Evolutionary conservation across 345 rosid species (phyloP), one percentile per base, ranked within the genome.

Genomic region (Hibiscus mutabilis): DNA sequence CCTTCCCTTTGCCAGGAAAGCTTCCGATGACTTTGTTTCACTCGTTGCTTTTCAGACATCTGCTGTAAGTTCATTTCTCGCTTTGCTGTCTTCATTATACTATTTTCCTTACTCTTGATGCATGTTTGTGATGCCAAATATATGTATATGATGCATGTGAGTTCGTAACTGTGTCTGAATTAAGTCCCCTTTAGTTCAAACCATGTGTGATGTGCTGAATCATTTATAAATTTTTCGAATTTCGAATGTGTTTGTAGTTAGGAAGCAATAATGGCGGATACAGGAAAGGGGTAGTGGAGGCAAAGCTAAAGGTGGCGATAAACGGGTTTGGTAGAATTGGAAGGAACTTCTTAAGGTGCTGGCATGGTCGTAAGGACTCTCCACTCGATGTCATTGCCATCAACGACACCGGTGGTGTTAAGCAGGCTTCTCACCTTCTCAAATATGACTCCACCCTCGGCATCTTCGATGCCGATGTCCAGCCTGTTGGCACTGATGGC

Each of bases 401-500:
- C 77, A 93, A 90, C 51, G 89, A 93, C 89, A 89, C 91, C 22
- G 98, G 98, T 2, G 96, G 98, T 76, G 87, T 93, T 59, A 93
- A 91, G 85, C 97, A 93, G 74, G 97, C 98, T 67, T 86, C 97
- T 2, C 98, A 93, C 81, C 97, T 93, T 67, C 98, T 93, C 77
- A 93, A 93, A 81, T 93, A 93, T 60, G 97, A 93, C 79, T 94
- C 98, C 21, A 91, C 93, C 70, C 97, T 94, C 13, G 98, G 98
- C 68, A 94, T 84, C 77, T 94, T 94, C 15, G 98, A 91, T 0
- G 98, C 97, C 16, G 92, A 91, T 74, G 98, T 94, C 77, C 86
- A 88, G 79, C 96, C 98, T 46, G 88, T 79, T 15, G 97, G 98
- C 8, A 86, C 82, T 2, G 21, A 82, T 71, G 97, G 81, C 74